These are phyloP conservation scores for Salix suchowensis DNA, from an alignment of 345 rosid genomes.

Conservation along the genomic window DNA sequence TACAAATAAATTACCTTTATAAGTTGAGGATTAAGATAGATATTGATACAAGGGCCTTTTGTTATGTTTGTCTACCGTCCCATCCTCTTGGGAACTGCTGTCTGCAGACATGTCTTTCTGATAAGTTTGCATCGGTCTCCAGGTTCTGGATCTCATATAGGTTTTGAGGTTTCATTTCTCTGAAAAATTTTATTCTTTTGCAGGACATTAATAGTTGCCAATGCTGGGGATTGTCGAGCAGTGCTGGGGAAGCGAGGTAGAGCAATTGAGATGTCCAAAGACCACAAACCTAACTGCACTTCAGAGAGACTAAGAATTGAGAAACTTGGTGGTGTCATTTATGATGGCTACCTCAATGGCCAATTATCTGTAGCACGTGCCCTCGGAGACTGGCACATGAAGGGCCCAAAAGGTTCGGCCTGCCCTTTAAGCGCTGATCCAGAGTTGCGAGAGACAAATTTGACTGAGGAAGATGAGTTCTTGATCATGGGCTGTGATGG, in stretches of 20 bases:
- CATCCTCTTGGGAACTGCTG: neutral
- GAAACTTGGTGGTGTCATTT: conserved; percentile 80
- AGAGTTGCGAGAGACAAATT: conserved; percentile 60
- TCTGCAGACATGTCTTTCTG: neutral
- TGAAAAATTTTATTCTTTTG: neutral
- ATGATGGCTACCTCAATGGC: conserved; percentile 95
- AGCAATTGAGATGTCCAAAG: conserved; percentile 86
- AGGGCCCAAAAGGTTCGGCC: conserved; percentile 81
- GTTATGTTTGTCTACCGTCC: neutral
- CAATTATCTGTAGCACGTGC: conserved; percentile 97
- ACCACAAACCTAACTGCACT: conserved; percentile 82
- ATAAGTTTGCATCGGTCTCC: neutral
- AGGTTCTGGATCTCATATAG: neutral
- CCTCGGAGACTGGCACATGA: conserved; percentile 98
- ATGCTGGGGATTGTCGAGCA: conserved; percentile 97
- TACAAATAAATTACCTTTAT: neutral
- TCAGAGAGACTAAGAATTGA: conserved; percentile 79
- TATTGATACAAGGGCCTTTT: neutral
- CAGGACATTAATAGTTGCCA: conserved; percentile 80
- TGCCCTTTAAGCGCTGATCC: conserved; percentile 90
- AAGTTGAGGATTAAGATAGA: neutral
- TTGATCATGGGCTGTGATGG: conserved; percentile 96
- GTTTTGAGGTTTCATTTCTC: neutral
- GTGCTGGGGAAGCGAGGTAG: conserved; percentile 88
- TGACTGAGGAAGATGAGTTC: conserved; percentile 91